Percentiles rank a stretch among this genome's conserved stretches.
Evolutionary conservation across 2,329 filamentous ascomycete species (phyloP).

Genomic region (Phyllosticta ampelicida): DNA sequence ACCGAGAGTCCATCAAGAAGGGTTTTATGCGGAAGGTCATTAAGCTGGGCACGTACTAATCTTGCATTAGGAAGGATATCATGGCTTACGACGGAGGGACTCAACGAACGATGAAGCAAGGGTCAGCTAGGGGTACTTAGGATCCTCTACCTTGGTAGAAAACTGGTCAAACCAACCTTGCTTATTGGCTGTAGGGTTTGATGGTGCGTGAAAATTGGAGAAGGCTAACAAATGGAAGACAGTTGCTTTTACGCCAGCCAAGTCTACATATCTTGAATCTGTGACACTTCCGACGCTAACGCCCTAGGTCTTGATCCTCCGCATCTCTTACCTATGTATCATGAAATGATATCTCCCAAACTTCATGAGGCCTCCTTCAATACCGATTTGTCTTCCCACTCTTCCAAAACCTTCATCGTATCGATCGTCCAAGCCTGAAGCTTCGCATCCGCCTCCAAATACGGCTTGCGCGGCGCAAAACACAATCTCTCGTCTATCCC

Average conservation of each 20-base stretch:
- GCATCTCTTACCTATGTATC: too few relatives aligned
- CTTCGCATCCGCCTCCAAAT: slow-evolving; percentile 28
- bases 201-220: too few relatives aligned
- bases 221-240: too few relatives aligned
- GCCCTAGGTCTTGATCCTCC: background rate
- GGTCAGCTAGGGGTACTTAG: too few relatives aligned
- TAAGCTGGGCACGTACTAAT: background rate
- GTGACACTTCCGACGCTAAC: background rate
- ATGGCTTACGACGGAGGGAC: background rate
- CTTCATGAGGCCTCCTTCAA: background rate
- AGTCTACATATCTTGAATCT: background rate
- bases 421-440: slow-evolving; percentile 35
- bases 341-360: too few relatives aligned
- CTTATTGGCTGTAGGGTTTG: too few relatives aligned
- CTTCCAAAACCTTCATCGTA: slow-evolving; percentile 29
- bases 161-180: too few relatives aligned
- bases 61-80: background rate
- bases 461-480: slow-evolving; percentile 37
- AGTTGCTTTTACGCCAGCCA: background rate
- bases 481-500: slow-evolving; percentile 26
- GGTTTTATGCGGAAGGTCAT: too few relatives aligned
- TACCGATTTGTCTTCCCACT: slow-evolving; percentile 17
- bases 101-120: too few relatives aligned
- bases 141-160: too few relatives aligned
- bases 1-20: background rate